These are phyloP conservation scores for Neckera pumila DNA, from an alignment of 225 moss, liverwort and hornwort species.

Conservation along the genomic window DNA sequence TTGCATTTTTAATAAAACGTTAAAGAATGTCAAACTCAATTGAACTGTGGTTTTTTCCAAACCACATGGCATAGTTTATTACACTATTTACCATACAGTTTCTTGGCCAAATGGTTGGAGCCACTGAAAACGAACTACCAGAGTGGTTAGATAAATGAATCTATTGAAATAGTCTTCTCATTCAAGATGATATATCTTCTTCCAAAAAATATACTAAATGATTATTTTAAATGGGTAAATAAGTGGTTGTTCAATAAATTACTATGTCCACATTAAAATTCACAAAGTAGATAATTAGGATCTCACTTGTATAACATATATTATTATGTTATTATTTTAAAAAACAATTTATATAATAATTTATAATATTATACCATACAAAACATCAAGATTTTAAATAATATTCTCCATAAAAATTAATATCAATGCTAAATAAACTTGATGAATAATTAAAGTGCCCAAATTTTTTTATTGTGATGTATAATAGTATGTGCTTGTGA, in stretches of 20 bases:
- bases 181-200: neutral
- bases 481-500: neutral
- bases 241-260: too few relatives aligned
- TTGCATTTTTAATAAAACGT: accelerated
- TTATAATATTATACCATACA: too few relatives aligned
- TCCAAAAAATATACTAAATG: too few relatives aligned
- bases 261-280: too few relatives aligned
- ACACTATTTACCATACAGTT: too few relatives aligned
- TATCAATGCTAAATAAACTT: neutral
- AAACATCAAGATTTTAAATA: neutral
- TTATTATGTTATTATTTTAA: too few relatives aligned
- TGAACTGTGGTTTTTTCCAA: accelerated
- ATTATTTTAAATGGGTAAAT: too few relatives aligned
- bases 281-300: neutral
- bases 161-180: neutral
- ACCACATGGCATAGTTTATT: neutral
- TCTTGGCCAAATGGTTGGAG: neutral
- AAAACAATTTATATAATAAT: too few relatives aligned
- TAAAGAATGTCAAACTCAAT: neutral
- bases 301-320: neutral
- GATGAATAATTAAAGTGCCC: too few relatives aligned
- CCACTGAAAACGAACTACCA: accelerated
- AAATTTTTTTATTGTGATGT: too few relatives aligned
- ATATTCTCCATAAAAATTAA: neutral
- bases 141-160: neutral